Evolutionary conservation across 2,329 filamentous ascomycete genomes (phyloP).

Genomic region (Colletotrichum sp.): DNA sequence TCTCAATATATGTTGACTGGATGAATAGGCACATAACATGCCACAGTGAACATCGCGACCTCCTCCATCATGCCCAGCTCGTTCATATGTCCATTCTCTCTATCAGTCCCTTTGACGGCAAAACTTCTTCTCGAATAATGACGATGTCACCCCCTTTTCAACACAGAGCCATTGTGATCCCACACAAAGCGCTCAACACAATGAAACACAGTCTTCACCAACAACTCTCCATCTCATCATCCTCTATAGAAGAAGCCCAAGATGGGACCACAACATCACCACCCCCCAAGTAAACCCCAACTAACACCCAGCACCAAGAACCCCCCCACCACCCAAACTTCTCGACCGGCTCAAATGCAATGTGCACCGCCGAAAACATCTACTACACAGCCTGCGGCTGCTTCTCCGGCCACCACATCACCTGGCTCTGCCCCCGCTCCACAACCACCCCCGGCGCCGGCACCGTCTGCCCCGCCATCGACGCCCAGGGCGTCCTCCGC

Average conservation of each 20-base stretch:
- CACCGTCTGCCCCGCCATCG: background rate
- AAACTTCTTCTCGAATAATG: background rate
- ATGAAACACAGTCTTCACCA: background rate
- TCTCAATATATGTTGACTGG: background rate
- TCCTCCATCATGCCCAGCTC: background rate
- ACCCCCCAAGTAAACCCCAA: background rate
- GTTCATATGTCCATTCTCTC: fast-evolving
- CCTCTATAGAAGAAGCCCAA: background rate
- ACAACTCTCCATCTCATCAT: background rate
- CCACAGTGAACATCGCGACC: background rate
- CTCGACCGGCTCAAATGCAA: background rate
- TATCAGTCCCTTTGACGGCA: background rate
- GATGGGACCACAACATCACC: background rate
- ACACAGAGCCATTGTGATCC: background rate
- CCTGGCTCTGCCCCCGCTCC: background rate
- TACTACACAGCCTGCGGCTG: conserved; percentile 17
- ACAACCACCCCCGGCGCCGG: background rate
- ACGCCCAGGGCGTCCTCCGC: conserved; percentile 8
- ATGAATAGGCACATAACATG: background rate
- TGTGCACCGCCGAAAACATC: conserved; percentile 20
- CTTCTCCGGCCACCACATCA: conserved; percentile 7
- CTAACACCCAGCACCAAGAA: background rate
- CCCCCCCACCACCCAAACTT: background rate
- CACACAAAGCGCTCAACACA: background rate
- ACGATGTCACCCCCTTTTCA: background rate